These are phyloP conservation scores for Aspergillus hiratsukae DNA, from an alignment of 2,329 filamentous ascomycete species.

Conservation along the genomic window DNA sequence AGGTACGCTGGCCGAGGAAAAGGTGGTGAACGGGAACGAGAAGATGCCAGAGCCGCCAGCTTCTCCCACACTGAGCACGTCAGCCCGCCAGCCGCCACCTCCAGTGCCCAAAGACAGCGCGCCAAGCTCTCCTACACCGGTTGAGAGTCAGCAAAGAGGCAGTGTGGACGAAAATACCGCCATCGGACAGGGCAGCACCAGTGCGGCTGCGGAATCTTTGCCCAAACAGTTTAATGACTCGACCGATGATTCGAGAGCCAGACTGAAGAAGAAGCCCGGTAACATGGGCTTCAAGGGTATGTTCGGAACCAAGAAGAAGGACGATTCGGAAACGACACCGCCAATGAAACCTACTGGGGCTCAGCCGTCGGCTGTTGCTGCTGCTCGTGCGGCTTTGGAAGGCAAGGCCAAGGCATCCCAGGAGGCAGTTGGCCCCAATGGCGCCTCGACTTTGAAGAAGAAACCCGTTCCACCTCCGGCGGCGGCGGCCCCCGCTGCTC, in stretches of 20 bases:
- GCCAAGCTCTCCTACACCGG: slow-evolving; percentile 22
- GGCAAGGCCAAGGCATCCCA: slow-evolving; percentile 33
- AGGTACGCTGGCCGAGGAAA: slow-evolving; percentile 50
- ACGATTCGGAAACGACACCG: slow-evolving; percentile 18
- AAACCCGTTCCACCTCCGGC: slow-evolving; percentile 26
- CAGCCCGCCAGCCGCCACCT: slow-evolving; percentile 26
- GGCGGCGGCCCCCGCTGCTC: slow-evolving; percentile 6
- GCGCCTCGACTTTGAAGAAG: slow-evolving; percentile 27
- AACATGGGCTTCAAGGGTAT: slow-evolving; percentile 42
- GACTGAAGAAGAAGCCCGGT: slow-evolving; percentile 41
- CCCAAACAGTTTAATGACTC: slow-evolving; percentile 29
- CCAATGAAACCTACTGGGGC: slow-evolving; percentile 31
- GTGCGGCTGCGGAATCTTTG: slow-evolving; percentile 24
- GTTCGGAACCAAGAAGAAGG: slow-evolving; percentile 41
- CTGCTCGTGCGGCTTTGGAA: slow-evolving; percentile 41
- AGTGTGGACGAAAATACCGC: slow-evolving; percentile 12
- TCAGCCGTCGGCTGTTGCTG: slow-evolving; percentile 37
- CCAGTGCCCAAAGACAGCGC: slow-evolving; percentile 30
- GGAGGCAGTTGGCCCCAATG: slow-evolving; percentile 22
- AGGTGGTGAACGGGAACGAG: slow-evolving; percentile 29
- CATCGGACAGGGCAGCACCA: slow-evolving; percentile 12
- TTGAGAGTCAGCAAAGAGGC: slow-evolving; percentile 20
- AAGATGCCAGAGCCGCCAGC: slow-evolving; percentile 17
- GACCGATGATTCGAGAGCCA: slow-evolving; percentile 35
- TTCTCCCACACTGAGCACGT: slow-evolving; percentile 20